Conservation (phyloP, 2,329 filamentous ascomycete genomes). For the Bipolaris gigantea region DNA sequence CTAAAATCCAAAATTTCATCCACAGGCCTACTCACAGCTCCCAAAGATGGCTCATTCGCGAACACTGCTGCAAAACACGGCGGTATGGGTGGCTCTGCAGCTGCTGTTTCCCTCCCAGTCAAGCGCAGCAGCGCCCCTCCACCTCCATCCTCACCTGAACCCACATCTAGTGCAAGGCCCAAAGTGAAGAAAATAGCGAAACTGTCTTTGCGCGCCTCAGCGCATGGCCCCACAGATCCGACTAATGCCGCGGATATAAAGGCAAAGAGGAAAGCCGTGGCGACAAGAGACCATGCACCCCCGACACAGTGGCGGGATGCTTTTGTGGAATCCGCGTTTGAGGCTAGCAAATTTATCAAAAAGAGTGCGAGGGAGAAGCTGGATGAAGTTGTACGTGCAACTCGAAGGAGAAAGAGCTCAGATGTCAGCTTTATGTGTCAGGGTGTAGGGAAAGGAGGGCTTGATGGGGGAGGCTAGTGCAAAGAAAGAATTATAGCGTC, state of each 20-base stretch:
- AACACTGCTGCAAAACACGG: slow-evolving; percentile 21
- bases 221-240: not conserved
- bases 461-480: not conserved
- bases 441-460: slow-evolving; percentile 14
- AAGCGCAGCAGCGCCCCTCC: not conserved
- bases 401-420: slow-evolving; percentile 16
- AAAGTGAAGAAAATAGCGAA: not conserved
- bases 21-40: slow-evolving; percentile 18
- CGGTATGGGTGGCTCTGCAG: slow-evolving; percentile 19
- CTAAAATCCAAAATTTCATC: slow-evolving; percentile 32
- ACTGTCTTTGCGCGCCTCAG: not conserved
- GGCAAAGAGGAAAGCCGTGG: not conserved
- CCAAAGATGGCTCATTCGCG: slow-evolving; percentile 1
- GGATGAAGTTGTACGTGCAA: not conserved
- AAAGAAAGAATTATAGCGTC: too few relatives aligned
- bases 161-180: not conserved
- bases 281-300: not conserved
- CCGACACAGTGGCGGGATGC: slow-evolving; percentile 15
- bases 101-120: slow-evolving; percentile 11
- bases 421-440: slow-evolving; percentile 28
- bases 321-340: slow-evolving; percentile 6
- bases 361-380: slow-evolving; percentile 1
- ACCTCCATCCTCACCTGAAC: not conserved
- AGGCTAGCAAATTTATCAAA: slow-evolving; percentile 2
- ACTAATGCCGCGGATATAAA: not conserved